Conservation (phyloP, 495 filamentous ascomycete genomes). For the Neurospora sp. region DNA sequence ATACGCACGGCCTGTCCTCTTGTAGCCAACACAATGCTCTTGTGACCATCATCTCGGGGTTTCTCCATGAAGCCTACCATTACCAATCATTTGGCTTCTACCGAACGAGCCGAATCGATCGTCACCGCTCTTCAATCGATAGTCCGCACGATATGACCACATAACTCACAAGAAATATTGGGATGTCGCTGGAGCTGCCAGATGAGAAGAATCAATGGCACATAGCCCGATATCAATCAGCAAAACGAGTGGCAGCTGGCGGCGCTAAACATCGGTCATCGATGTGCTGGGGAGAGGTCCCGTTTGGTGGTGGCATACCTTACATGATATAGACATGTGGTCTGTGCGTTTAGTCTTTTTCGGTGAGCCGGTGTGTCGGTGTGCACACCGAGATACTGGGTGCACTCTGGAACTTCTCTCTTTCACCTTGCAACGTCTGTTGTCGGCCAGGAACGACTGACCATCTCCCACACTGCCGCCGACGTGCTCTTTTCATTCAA, state of each 20-base stretch:
- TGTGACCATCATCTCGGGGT: not conserved
- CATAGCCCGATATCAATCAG: not conserved
- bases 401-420: not conserved
- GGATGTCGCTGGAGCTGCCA: not conserved
- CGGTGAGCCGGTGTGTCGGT: not conserved
- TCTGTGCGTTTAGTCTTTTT: not conserved
- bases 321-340: not conserved
- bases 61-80: not conserved
- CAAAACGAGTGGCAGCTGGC: not conserved
- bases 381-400: not conserved
- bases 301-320: not conserved
- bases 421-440: not conserved
- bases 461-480: not conserved
- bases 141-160: not conserved
- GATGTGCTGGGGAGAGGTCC: not conserved
- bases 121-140: not conserved
- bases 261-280: not conserved
- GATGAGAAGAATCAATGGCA: not conserved
- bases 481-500: not conserved
- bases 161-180: not conserved
- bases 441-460: not conserved
- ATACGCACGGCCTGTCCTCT: not conserved
- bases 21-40: not conserved
- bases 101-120: not conserved
- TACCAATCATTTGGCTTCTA: not conserved